Evolutionary conservation across 2,329 filamentous ascomycete genomes (phyloP), one percentile per base, ranked within the genome.

Genomic region (Fusarium mexicanum): DNA sequence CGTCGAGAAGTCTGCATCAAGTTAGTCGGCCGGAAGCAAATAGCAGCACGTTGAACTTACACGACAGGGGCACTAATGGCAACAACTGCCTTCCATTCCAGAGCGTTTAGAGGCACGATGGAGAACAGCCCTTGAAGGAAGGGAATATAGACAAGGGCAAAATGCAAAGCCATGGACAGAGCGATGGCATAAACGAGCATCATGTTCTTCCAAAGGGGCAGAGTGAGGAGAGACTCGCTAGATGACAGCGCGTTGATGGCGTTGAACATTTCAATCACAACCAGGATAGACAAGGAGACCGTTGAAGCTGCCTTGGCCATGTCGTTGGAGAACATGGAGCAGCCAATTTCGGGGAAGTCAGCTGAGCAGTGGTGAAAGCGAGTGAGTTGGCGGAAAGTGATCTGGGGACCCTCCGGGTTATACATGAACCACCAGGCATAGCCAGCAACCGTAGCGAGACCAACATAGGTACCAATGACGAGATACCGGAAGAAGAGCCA

Each of bases 371-470:
- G 92, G 86, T 99, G 96, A 91, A 98, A 99, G 85, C 97, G 93
- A 31, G 93, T 87, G 76, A 99, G 87, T 81, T 99, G 94, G 83
- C 89, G 93, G 86, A 98, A 98, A 72, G 87, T 91, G 84, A 99
- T 97, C 83, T 97, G 94, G 31, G 96, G 96, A 2, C 96, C 96
- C 76, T 92, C 91, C 14, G 91, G 85, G 86, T 98, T 96, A 87
- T 93, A 98, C 93, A 99, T 95, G 87, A 98, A 99, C 94, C 95
- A 99, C 96, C 96, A 99, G n/a, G 94, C 96, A 81, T 99, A 99
- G 51, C 97, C 96, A 80, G 93, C 95, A 26, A 99, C 97, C 8
- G 96, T 99, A 61, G 96, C 96, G 46, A 94, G 87, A 81, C 96
- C 96, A 67, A 99, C 96, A 75, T 99, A 99, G 14, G 91, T 94